These are phyloP conservation scores for Candida gorgasii DNA, from an alignment of 805 yeast genomes.

Conservation along the genomic window DNA sequence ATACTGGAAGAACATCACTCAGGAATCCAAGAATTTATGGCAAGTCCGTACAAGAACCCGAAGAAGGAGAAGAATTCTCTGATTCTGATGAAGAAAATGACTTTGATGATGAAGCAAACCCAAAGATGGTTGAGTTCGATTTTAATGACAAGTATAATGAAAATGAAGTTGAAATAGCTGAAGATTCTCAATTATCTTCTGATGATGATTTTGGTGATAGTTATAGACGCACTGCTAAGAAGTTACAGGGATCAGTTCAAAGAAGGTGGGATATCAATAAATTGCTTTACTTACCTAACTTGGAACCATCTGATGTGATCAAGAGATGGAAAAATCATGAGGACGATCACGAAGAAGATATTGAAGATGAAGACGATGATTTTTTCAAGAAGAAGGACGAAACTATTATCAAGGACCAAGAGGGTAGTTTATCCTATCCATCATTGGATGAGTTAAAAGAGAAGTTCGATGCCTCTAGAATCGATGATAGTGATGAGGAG, in stretches of 20 bases:
- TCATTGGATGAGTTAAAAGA: constrained; percentile 43
- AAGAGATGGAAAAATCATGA: constrained; percentile 66
- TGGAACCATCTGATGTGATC: constrained; percentile 72
- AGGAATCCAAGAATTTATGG: constrained; percentile 65
- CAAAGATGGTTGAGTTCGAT: constrained; percentile 50
- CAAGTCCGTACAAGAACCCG: constrained; percentile 49
- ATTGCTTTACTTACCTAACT: constrained; percentile 74
- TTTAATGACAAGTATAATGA: constrained; percentile 38
- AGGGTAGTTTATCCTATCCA: constrained; percentile 34
- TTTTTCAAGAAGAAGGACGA: constrained; percentile 57
- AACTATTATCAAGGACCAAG: constrained; percentile 22
- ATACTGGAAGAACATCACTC: constrained; percentile 61
- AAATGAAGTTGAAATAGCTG: constrained; percentile 43
- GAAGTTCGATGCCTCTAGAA: constrained; percentile 43
- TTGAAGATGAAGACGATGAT: constrained; percentile 44
- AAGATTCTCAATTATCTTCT: constrained; percentile 47
- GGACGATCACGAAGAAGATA: constrained; percentile 42
- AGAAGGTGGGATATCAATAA: constrained; percentile 78
- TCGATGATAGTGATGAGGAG: constrained; percentile 34
- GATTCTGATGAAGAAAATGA: constrained; percentile 45
- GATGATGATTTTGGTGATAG: constrained; percentile 37
- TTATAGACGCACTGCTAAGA: constrained; percentile 57
- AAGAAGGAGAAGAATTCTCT: constrained; percentile 40
- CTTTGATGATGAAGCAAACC: constrained; percentile 37
- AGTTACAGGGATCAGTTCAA: constrained; percentile 53